Evolutionary conservation across 108 stramenopile genomes (phyloP), one percentile per base, ranked within the genome.

Genomic region (Skeletonema grethae): DNA sequence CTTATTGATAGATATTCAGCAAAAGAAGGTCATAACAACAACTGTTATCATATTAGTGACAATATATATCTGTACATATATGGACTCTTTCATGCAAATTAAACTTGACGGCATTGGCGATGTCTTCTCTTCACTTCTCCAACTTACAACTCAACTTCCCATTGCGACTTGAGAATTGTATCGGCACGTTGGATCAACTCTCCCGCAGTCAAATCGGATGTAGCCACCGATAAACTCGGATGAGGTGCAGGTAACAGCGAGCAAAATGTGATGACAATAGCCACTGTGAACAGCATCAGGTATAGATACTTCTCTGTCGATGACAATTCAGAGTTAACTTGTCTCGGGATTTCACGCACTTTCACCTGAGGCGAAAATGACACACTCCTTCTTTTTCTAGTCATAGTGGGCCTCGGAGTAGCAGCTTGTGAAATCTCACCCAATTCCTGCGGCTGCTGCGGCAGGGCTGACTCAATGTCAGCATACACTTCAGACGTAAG

Each of bases 141-240:
- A 7, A 22, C 50, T 53, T 53, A 53, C 6, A 53, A 16, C 22
- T 53, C 50, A 22, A 53, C 50, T 53, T 53, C 50, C 50, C 50
- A 53, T 22, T 53, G 50, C 18, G 50, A 53, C 50, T 53, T 53
- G 50, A 53, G 50, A 20, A 53, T 20, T 2, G 18, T 53, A 53
- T 53, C 50, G 22, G 50, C 50, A 7, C 50, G 50, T 53, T 53
- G 50, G 50, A 53, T 53, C 50, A 53, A 24, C 50, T 53, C 50
- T 22, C 50, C 50, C 22, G 50, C 50, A 8, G 50, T 53, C 50
- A 53, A 5, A 53, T 53, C 20, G 22, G 50, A 22, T 22, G 22
- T 53, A 53, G 50, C 22, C 6, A 53, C 50, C 8, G 50, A 53
- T 53, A 53, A 24, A 53, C 50, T 53, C 22, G 50, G 50, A 8